Conservation (phyloP, 441 rosid species). For the Eutrema salsugineum region DNA sequence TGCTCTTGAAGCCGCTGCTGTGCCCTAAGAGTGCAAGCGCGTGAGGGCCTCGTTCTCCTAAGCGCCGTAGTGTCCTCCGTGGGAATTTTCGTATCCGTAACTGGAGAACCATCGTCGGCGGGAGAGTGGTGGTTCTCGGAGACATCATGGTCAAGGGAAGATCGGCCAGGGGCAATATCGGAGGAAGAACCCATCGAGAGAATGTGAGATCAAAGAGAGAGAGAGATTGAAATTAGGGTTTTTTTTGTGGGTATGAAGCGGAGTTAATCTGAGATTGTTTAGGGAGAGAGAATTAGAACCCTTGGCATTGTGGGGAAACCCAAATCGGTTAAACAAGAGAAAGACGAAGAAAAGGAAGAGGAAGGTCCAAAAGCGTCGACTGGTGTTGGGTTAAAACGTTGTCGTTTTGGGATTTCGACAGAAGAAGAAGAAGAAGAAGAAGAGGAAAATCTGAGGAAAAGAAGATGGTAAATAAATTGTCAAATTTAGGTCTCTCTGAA, state of each 20-base stretch:
- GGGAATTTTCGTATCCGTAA: conserved; percentile 20
- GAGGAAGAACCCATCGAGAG: conserved; percentile 52
- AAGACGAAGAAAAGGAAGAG: conserved; percentile 7
- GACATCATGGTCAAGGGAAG: conserved; percentile 37
- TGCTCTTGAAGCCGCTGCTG: conserved; percentile 59
- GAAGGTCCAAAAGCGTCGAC: conserved; percentile 34
- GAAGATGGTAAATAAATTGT: conserved; percentile 1
- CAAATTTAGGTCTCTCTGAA: conserved; percentile 4
- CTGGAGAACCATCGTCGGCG: conserved; percentile 17
- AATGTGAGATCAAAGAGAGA: conserved; percentile 47
- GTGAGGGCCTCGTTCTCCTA: conserved; percentile 82
- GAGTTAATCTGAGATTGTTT: background rate
- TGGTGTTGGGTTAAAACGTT: conserved; percentile 15
- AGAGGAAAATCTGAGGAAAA: conserved; percentile 11
- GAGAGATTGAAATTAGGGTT: conserved; percentile 48
- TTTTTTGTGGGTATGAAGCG: background rate
- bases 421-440: background rate
- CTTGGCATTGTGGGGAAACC: conserved; percentile 24
- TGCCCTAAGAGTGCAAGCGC: conserved; percentile 90
- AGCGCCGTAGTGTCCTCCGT: conserved; percentile 20
- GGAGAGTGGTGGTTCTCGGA: conserved; percentile 38
- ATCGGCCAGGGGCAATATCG: conserved; percentile 47
- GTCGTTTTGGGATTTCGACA: conserved; percentile 3
- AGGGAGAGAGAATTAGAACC: conserved; percentile 19
- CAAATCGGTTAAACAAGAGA: conserved; percentile 10